Conservation (phyloP, 2,329 filamentous ascomycete genomes). For the Aspergillus sp. region DNA sequence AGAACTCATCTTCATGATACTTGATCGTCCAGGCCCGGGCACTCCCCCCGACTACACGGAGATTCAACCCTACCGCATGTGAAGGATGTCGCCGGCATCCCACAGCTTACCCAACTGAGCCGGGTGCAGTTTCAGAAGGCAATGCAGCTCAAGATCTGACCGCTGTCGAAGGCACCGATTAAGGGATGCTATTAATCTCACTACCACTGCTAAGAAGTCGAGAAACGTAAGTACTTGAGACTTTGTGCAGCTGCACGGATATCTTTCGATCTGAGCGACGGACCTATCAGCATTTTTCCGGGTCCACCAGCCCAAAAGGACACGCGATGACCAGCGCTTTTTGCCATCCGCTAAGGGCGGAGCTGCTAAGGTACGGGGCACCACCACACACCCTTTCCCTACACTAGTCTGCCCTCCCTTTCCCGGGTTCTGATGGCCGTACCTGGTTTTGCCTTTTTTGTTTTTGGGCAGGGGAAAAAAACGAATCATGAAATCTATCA, state of each 20-base stretch:
- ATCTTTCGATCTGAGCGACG: conserved; percentile 18
- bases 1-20: background rate
- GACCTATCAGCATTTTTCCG: conserved; percentile 17
- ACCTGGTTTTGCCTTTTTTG: conserved; percentile 7
- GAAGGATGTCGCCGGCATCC: no score
- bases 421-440: background rate
- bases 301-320: conserved; percentile 20
- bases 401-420: no score
- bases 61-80: background rate
- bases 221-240: background rate
- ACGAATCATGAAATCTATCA: no score
- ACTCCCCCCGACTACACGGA: background rate
- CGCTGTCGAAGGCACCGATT: background rate
- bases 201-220: no score
- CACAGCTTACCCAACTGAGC: background rate
- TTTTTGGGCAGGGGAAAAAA: background rate
- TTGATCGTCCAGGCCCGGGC: background rate
- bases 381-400: background rate
- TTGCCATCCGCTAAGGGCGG: conserved; percentile 14
- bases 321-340: conserved; percentile 23
- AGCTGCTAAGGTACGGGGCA: background rate
- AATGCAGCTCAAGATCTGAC: background rate
- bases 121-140: background rate
- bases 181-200: background rate
- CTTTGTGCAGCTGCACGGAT: conserved; percentile 15